A percentile compares a stretch with the other conserved stretches of the same genome.
Evolutionary conservation across 495 filamentous ascomycete genomes (phyloP).

Genomic region (Viridothelium virens): DNA sequence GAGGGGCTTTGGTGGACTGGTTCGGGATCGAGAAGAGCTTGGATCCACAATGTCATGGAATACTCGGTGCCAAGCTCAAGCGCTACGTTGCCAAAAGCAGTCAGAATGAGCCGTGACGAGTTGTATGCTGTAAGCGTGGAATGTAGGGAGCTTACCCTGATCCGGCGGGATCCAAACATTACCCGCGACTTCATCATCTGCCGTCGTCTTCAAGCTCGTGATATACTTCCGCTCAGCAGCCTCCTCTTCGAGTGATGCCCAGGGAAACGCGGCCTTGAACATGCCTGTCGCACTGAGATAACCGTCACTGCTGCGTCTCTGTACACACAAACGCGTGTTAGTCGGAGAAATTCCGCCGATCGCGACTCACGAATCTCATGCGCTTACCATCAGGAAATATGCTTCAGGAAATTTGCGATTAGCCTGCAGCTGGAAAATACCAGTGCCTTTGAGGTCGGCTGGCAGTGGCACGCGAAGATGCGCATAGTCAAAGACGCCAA

Average conservation of each 20-base stretch:
- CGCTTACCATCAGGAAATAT: slow-evolving; percentile 86
- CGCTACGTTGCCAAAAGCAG: slow-evolving; percentile 43
- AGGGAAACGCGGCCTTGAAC: slow-evolving; percentile 99
- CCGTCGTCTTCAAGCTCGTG: slow-evolving; percentile 66
- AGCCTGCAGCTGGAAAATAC: slow-evolving; percentile 70
- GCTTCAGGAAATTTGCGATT: slow-evolving; percentile 58
- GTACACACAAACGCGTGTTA: slow-evolving; percentile 15
- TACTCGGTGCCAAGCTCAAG: slow-evolving; percentile 79
- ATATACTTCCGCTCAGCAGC: slow-evolving; percentile 77
- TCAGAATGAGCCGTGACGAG: slow-evolving; percentile 16
- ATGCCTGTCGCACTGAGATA: slow-evolving; percentile 94
- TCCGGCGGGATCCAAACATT: slow-evolving; percentile 91
- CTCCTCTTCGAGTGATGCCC: slow-evolving; percentile 78
- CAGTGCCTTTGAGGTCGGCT: slow-evolving; percentile 73
- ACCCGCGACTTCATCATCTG: slow-evolving; percentile 84
- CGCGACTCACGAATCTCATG: background rate
- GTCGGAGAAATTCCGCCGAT: background rate
- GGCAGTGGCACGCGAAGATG: slow-evolving; percentile 88
- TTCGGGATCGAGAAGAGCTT: slow-evolving; percentile 74
- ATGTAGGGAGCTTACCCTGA: slow-evolving; percentile 50
- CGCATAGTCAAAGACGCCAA: slow-evolving; percentile 89
- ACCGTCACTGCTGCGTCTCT: slow-evolving; percentile 88
- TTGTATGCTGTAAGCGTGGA: slow-evolving; percentile 1
- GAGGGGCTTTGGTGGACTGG: slow-evolving; percentile 49
- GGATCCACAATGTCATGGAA: slow-evolving; percentile 76